Percentiles rank a stretch among this genome's conserved stretches.
Evolutionary conservation across 1,284 basidiomycete species (phyloP).

Genomic region (Phenoliferia sp.): DNA sequence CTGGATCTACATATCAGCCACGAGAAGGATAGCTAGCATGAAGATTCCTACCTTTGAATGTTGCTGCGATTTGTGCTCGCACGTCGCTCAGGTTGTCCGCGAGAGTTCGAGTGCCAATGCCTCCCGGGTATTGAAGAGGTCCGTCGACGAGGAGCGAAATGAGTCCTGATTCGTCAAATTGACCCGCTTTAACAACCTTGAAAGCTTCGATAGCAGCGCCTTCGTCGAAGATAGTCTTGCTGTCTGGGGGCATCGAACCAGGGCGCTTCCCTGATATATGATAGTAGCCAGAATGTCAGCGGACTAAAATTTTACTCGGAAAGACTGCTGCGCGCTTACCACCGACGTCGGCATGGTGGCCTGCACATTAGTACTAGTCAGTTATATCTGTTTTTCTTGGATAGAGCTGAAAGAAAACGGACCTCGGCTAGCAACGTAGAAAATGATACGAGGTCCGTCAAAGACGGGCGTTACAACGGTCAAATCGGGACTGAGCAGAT

Average conservation of each 20-base stretch:
- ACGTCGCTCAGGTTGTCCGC: conserved; percentile 88
- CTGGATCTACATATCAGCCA: background rate
- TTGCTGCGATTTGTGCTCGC: conserved; percentile 96
- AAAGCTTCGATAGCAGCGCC: conserved; percentile 81
- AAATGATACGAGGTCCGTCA: conserved; percentile 55
- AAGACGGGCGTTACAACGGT: conserved; percentile 77
- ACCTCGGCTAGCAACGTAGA: conserved; percentile 78
- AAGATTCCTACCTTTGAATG: conserved; percentile 60
- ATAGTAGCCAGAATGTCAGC: too few species aligned
- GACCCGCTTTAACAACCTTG: conserved; percentile 83
- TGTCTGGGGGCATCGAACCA: conserved; percentile 81
- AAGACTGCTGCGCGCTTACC: too few species aligned
- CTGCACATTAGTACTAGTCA: too few species aligned
- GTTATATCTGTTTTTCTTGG: background rate
- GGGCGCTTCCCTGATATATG: too few species aligned
- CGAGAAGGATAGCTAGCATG: conserved; percentile 35
- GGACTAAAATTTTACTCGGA: too few species aligned
- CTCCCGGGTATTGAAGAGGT: conserved; percentile 76
- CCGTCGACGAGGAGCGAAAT: conserved; percentile 73
- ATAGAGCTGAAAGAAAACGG: conserved; percentile 12
- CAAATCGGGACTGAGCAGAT: too few species aligned
- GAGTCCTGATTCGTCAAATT: conserved; percentile 72
- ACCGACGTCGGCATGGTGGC: conserved; percentile 43
- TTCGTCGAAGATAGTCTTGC: conserved; percentile 84
- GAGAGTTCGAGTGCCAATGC: conserved; percentile 47